Conservation (phyloP, 2,329 filamentous ascomycete genomes). For the Coleophoma cylindrospora region DNA sequence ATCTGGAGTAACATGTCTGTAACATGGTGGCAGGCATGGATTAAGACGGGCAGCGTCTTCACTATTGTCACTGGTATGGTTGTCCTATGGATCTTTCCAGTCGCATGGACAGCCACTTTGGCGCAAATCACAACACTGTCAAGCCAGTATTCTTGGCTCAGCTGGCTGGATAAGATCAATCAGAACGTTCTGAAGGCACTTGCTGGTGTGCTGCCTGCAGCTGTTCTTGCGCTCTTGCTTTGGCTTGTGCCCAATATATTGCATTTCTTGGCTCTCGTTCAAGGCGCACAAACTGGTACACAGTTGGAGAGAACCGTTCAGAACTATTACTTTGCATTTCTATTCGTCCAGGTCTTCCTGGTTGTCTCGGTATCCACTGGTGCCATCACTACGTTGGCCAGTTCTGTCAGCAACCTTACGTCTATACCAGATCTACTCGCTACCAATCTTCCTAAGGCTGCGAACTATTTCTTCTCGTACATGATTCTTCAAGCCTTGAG, state of each 20-base stretch:
- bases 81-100: conserved; percentile 84
- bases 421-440: conserved; percentile 69
- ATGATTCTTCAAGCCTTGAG: conserved; percentile 92
- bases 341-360: conserved; percentile 93
- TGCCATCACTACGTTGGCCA: conserved; percentile 56
- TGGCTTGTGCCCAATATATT: conserved; percentile 78
- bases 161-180: conserved; percentile 62
- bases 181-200: conserved; percentile 60
- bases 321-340: conserved; percentile 85
- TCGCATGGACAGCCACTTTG: conserved; percentile 79
- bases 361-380: conserved; percentile 83
- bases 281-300: conserved; percentile 79
- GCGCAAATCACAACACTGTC: conserved; percentile 73
- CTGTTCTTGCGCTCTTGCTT: conserved; percentile 72
- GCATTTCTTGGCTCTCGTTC: conserved; percentile 63
- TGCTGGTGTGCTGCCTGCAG: conserved; percentile 80
- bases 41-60: conserved; percentile 54
- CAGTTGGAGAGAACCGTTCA: conserved; percentile 80
- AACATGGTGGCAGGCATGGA: conserved; percentile 86
- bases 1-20: conserved; percentile 98
- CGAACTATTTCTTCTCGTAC: conserved; percentile 98
- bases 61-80: conserved; percentile 68
- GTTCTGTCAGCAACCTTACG: conserved; percentile 44
- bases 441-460: conserved; percentile 73
- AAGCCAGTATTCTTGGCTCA: conserved; percentile 59